Conservation (phyloP, 768 basidiomycete genomes). For the Vishniacozyma victoriae region DNA sequence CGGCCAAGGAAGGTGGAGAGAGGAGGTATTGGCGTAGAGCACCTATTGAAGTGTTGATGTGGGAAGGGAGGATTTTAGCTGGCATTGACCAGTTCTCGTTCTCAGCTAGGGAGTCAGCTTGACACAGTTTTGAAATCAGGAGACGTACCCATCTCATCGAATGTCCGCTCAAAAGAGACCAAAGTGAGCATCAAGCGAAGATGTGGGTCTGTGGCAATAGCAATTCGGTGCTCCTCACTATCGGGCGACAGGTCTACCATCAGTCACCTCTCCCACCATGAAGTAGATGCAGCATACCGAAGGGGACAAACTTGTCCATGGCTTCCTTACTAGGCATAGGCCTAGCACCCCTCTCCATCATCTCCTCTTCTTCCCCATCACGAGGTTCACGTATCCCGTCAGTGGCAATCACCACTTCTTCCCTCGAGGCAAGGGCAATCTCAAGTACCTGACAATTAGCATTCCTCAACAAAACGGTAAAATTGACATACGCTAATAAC, state of each 20-base stretch:
- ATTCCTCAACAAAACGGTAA: neutral
- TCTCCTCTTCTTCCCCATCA: constrained; percentile 29
- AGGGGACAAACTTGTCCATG: constrained; percentile 63
- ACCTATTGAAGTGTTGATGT: constrained; percentile 62
- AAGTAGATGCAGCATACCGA: constrained; percentile 54
- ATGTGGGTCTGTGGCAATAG: constrained; percentile 68
- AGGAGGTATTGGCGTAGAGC: constrained; percentile 79
- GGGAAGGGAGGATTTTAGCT: constrained; percentile 59
- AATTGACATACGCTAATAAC: constrained; percentile 62
- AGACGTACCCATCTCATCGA: constrained; percentile 60
- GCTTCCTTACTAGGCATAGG: constrained; percentile 62
- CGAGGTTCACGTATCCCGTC: constrained; percentile 32
- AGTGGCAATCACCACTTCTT: constrained; percentile 46
- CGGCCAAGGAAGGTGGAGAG: constrained; percentile 70
- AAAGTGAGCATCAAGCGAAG: constrained; percentile 81
- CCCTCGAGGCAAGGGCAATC: constrained; percentile 42
- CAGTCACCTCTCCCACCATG: neutral
- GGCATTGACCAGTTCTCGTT: constrained; percentile 73
- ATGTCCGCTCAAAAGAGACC: constrained; percentile 57
- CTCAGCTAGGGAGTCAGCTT: constrained; percentile 13
- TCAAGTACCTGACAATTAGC: constrained; percentile 15
- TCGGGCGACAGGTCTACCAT: constrained; percentile 66
- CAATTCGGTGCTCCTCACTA: constrained; percentile 67
- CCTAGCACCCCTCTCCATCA: constrained; percentile 23
- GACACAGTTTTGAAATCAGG: neutral